Evolutionary conservation across 768 basidiomycete species (phyloP).

Genomic region (Phylloporus sp.): DNA sequence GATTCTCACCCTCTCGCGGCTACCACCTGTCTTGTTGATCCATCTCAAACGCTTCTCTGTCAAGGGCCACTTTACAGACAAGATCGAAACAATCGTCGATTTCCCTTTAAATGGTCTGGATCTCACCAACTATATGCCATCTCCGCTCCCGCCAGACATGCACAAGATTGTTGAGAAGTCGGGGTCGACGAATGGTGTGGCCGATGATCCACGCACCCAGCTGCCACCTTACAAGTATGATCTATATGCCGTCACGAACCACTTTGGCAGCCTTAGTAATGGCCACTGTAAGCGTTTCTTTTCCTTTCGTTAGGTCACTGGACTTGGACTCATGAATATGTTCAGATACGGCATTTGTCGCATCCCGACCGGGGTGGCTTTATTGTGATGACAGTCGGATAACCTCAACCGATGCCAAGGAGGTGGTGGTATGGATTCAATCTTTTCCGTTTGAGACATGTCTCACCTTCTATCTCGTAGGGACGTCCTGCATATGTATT

Average conservation of each 20-base stretch:
- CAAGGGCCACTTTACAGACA: conserved; percentile 91
- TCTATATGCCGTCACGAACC: conserved; percentile 93
- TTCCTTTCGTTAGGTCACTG: background rate
- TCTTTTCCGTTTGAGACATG: background rate
- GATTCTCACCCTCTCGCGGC: conserved; percentile 81
- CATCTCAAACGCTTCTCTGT: conserved; percentile 91
- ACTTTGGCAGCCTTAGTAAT: conserved; percentile 89
- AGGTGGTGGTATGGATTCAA: conserved; percentile 69
- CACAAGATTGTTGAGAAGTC: conserved; percentile 48
- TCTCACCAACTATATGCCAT: conserved; percentile 81
- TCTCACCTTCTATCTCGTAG: conserved; percentile 36
- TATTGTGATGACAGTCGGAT: conserved; percentile 94
- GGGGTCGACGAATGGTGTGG: conserved; percentile 5
- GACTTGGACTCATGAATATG: background rate
- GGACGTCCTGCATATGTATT: conserved; percentile 71
- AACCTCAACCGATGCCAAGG: conserved; percentile 63
- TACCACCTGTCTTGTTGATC: conserved; percentile 90
- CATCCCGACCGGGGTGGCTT: conserved; percentile 84
- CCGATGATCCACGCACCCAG: conserved; percentile 77
- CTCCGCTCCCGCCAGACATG: conserved; percentile 64
- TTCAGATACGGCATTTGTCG: conserved; percentile 88
- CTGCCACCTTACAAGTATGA: conserved; percentile 91
- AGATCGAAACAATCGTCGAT: conserved; percentile 92
- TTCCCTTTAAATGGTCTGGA: conserved; percentile 69
- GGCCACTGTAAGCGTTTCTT: conserved; percentile 79